phyloP scores from a whole-genome alignment of 257 asterid species.

The Coffea canephora region DNA sequence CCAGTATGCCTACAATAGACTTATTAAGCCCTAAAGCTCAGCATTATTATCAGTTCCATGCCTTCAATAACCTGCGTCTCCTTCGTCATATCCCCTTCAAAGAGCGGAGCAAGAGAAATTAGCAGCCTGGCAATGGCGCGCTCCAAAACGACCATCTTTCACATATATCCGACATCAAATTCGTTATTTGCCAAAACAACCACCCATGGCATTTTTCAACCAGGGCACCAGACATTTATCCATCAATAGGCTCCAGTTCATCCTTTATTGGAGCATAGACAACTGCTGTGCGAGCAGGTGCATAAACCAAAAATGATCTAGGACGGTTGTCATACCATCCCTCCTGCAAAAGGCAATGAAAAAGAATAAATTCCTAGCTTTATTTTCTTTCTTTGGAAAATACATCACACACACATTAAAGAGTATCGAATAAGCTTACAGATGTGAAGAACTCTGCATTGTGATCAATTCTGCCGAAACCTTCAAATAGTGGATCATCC shows the following conservation, averaged over 20 bases:
- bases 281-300: slow-evolving; percentile 89
- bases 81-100: neutral
- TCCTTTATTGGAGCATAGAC: slow-evolving; percentile 64
- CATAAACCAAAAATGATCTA: slow-evolving; percentile 66
- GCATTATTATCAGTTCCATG: slow-evolving; percentile 8
- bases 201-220: neutral
- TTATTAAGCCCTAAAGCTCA: neutral
- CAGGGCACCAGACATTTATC: slow-evolving; percentile 4
- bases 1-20: neutral
- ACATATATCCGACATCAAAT: neutral
- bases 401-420: neutral
- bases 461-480: slow-evolving; percentile 69
- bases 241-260: slow-evolving; percentile 23
- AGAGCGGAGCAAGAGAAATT: neutral
- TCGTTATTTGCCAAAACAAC: neutral
- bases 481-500: slow-evolving; percentile 68
- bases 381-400: neutral
- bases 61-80: neutral
- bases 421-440: slow-evolving; percentile 41
- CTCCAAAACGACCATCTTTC: neutral
- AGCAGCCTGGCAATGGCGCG: slow-evolving; percentile 5
- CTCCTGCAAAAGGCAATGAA: slow-evolving; percentile 42
- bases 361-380: neutral
- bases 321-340: slow-evolving; percentile 70
- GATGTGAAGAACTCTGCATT: slow-evolving; percentile 70